A percentile compares a stretch with the other conserved stretches of the same genome.
These are phyloP conservation scores for Pisolithus microcarpus DNA, from an alignment of 768 basidiomycete species.

Conservation along the genomic window DNA sequence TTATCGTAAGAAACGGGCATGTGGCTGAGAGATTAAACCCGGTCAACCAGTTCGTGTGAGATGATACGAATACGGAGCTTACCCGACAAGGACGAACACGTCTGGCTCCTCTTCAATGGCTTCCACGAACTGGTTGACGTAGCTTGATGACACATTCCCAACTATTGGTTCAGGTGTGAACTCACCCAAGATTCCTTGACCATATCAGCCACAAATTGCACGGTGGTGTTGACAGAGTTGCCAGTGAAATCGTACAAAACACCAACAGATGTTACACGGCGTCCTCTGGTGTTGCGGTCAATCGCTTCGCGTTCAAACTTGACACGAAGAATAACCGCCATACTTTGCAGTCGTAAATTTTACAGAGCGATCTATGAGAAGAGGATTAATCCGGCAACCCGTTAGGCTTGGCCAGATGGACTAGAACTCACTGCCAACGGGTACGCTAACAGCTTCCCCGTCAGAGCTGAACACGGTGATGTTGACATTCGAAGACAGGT, in stretches of 20 bases:
- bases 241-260: slow-evolving; percentile 72
- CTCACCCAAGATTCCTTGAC: slow-evolving; percentile 72
- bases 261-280: slow-evolving; percentile 71
- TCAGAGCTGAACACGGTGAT: slow-evolving; percentile 55
- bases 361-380: slow-evolving; percentile 43
- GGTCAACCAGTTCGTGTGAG: not conserved
- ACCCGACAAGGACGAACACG: slow-evolving; percentile 72
- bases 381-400: slow-evolving; percentile 26
- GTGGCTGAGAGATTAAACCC: slow-evolving; percentile 42
- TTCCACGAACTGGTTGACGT: slow-evolving; percentile 51
- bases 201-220: slow-evolving; percentile 68
- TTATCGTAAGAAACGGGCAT: slow-evolving; percentile 74
- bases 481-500: slow-evolving; percentile 81
- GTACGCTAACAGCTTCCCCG: slow-evolving; percentile 31
- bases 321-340: slow-evolving; percentile 12
- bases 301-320: no score
- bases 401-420: not conserved
- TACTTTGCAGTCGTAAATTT: slow-evolving; percentile 75
- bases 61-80: slow-evolving; percentile 9
- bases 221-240: slow-evolving; percentile 64
- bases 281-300: slow-evolving; percentile 37
- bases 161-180: not conserved
- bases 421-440: slow-evolving; percentile 35
- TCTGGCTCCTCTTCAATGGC: slow-evolving; percentile 79
- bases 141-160: not conserved